Evolutionary conservation across 1,139 yeast species (phyloP).

Genomic region (Blastobotrys illinoisensis): DNA sequence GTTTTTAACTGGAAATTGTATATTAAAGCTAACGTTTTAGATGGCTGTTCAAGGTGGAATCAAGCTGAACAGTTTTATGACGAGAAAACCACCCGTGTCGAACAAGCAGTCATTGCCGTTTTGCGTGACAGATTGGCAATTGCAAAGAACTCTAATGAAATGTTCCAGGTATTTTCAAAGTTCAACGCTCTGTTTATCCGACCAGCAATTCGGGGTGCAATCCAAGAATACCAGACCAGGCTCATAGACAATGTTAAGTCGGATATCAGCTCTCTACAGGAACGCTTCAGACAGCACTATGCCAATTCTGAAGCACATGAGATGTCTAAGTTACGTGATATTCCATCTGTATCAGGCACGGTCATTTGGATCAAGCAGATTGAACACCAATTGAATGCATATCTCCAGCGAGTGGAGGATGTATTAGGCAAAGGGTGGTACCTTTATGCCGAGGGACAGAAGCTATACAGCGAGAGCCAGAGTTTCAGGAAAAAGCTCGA

Average conservation of each 20-base stretch:
- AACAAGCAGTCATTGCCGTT: conserved; percentile 40
- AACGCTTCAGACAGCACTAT: conserved; percentile 35
- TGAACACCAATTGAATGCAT: conserved; percentile 38
- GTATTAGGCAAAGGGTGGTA: conserved; percentile 73
- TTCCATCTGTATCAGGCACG: conserved; percentile 45
- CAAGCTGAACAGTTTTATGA: conserved; percentile 39
- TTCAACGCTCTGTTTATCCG: conserved; percentile 45
- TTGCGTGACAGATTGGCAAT: conserved; percentile 38
- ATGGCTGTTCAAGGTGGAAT: conserved; percentile 37
- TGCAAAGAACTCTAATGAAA: conserved; percentile 41
- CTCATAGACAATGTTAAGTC: conserved; percentile 43
- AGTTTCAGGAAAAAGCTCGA: conserved; percentile 44
- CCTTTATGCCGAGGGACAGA: conserved; percentile 66
- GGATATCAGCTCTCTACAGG: conserved; percentile 42
- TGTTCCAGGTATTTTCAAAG: conserved; percentile 46
- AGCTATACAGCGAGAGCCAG: conserved; percentile 48
- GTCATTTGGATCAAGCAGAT: conserved; percentile 50
- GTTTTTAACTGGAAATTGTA: conserved; percentile 1
- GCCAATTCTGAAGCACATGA: conserved; percentile 33
- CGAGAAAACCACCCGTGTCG: conserved; percentile 41
- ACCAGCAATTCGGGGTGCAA: conserved; percentile 48
- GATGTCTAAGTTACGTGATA: conserved; percentile 38
- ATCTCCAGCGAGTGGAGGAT: conserved; percentile 42
- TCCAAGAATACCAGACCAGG: conserved; percentile 51
- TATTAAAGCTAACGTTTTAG: conserved; percentile 16